Evolutionary conservation across 805 yeast genomes (phyloP), one percentile per base, ranked within the genome.

Genomic region (Candida fluviatilis): DNA sequence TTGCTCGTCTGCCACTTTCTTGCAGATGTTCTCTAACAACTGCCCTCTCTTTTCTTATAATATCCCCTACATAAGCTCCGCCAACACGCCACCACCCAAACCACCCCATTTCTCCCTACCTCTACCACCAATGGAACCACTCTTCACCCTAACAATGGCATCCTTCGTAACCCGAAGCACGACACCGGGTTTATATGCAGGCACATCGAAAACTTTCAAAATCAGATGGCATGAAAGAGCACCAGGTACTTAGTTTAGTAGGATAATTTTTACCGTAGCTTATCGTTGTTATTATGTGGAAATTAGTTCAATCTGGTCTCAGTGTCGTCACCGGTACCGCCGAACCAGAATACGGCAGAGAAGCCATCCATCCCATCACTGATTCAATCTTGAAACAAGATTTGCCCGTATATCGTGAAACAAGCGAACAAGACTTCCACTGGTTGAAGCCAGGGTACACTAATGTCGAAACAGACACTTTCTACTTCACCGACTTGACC

Each of bases 241-340:
- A n/a, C n/a, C n/a, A n/a, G n/a, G n/a, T n/a, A n/a, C n/a, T n/a
- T n/a, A n/a, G n/a, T n/a, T n/a, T n/a, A n/a, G n/a, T n/a, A n/a
- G n/a, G n/a, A n/a, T n/a, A n/a, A n/a, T n/a, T n/a, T n/a, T n/a
- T 21, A 6, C 10, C 24, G 24, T 21, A 10, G 6, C 24, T 6
- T 21, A 21, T 6, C 10, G 10, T 6, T 6, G 6, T 6, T 21
- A 21, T 10, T 14, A 82, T 83, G 90, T 66, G 83, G 37, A 82
- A 80, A 76, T 84, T 89, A 89, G 84, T 84, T 42, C 90, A 84
- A 68, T 82, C 88, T 45, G 81, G 89, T 49, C 71, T 85, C 38
- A 86, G 97, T n/a, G 93, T 95, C 4, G 93, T 89, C 33, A 91
- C 97, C 4, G 99, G 99, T 39, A 78, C 95, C 10, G 96, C 96